phyloP scores from a whole-genome alignment of 176 grass and related monocot genomes.

The Lolium multiflorum region DNA sequence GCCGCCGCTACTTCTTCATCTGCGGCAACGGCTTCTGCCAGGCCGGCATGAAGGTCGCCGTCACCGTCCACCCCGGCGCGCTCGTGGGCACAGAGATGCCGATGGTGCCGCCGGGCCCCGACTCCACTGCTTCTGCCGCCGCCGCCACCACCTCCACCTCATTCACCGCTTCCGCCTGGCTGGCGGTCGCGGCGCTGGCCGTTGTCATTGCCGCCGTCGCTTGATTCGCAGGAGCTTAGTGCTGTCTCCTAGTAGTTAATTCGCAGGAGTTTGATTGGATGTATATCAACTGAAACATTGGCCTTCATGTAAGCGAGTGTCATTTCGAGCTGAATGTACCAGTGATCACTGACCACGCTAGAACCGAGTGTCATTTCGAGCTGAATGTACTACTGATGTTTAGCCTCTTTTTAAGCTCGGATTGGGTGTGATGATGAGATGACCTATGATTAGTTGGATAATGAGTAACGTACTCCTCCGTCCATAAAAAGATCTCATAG shows the following conservation, averaged over 20 bases:
- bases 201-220: background rate
- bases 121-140: background rate
- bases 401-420: too few relatives aligned
- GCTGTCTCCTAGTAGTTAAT: background rate
- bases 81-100: constrained; percentile 15
- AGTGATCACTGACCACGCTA: too few relatives aligned
- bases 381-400: too few relatives aligned
- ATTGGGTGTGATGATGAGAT: too few relatives aligned
- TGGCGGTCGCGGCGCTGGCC: background rate
- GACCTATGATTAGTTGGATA: too few relatives aligned
- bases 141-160: background rate
- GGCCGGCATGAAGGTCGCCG: constrained; percentile 78
- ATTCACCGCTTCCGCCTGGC: background rate
- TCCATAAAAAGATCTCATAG: too few relatives aligned
- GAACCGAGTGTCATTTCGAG: too few relatives aligned
- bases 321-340: too few relatives aligned
- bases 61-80: constrained; percentile 53
- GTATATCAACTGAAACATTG: too few relatives aligned
- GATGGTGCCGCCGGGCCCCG: background rate
- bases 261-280: background rate
- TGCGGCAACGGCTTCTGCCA: constrained; percentile 87
- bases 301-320: background rate
- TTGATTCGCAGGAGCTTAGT: background rate
- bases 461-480: too few relatives aligned
- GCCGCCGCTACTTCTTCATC: constrained; percentile 80